A percentile compares a stretch with the other conserved stretches of the same genome.
Conservation (phyloP, 2,329 filamentous ascomycete species). For the Paecilomyces sp. region DNA sequence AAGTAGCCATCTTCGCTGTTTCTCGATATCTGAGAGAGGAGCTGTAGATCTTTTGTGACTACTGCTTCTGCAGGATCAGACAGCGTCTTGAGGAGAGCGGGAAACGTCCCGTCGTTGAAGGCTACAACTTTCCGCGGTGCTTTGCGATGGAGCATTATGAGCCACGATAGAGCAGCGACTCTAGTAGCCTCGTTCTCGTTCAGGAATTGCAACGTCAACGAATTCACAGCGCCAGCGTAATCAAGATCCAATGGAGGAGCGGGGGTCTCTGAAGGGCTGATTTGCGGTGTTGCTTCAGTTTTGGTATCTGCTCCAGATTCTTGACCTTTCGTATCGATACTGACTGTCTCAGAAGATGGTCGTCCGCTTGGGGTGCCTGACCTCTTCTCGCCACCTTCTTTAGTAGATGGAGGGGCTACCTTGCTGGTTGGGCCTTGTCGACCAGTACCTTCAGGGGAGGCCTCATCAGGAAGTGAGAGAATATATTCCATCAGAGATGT, state of each 20-base stretch:
- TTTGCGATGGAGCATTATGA: slow-evolving; percentile 96
- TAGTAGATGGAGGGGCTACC: slow-evolving; percentile 32
- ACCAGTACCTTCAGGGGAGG: slow-evolving; percentile 30
- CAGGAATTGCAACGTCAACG: slow-evolving; percentile 84
- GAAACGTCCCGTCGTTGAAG: slow-evolving; percentile 96
- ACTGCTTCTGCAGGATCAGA: slow-evolving; percentile 94
- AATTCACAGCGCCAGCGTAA: slow-evolving; percentile 89
- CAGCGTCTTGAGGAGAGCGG: slow-evolving; percentile 87
- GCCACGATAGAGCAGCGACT: slow-evolving; percentile 87
- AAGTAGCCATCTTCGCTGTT: slow-evolving; percentile 98
- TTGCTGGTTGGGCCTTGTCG: slow-evolving; percentile 30
- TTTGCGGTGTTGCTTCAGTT: slow-evolving; percentile 38
- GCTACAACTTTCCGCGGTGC: slow-evolving; percentile 87
- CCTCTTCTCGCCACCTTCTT: slow-evolving; percentile 32
- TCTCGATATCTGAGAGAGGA: slow-evolving; percentile 90
- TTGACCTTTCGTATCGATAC: slow-evolving; percentile 23
- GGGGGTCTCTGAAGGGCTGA: slow-evolving; percentile 40
- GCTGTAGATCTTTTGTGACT: slow-evolving; percentile 85
- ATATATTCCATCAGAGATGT: slow-evolving; percentile 89
- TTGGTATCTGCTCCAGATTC: slow-evolving; percentile 19
- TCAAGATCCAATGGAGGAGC: slow-evolving; percentile 63
- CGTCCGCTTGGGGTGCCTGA: slow-evolving; percentile 32
- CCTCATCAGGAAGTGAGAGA: slow-evolving; percentile 75
- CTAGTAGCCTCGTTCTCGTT: slow-evolving; percentile 96
- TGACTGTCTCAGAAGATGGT: slow-evolving; percentile 17